These are phyloP conservation scores for Linderniella brevidens DNA, from an alignment of 257 asterid species.

Conservation along the genomic window DNA sequence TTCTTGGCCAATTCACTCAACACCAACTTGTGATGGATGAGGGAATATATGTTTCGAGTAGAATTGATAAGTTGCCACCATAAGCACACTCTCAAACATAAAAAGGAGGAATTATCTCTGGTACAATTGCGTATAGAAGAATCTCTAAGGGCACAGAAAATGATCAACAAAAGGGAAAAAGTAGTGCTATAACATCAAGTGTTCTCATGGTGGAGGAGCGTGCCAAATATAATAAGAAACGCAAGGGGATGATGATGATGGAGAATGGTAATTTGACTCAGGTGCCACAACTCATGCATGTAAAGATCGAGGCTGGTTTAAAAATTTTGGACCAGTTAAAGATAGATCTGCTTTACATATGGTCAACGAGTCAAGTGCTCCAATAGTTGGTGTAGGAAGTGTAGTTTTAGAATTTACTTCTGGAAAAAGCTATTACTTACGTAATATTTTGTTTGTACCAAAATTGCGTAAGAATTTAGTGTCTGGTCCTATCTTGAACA, in stretches of 20 bases:
- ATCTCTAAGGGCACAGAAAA: neutral
- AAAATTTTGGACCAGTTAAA: too few relatives aligned
- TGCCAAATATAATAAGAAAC: neutral
- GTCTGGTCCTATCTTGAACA: neutral
- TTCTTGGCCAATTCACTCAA: neutral
- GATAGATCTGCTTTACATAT: too few relatives aligned
- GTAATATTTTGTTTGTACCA: neutral
- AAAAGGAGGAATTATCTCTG: neutral
- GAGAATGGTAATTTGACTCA: neutral
- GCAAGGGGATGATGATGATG: neutral
- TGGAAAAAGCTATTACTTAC: neutral
- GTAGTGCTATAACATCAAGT: neutral
- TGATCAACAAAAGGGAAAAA: neutral
- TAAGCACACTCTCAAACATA: neutral
- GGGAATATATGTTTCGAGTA: neutral
- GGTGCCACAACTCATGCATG: neutral
- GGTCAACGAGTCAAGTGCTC: too few relatives aligned
- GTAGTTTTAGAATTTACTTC: neutral
- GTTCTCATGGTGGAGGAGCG: neutral
- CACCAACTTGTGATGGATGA: too few relatives aligned
- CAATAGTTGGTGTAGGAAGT: neutral
- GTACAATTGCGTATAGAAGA: constrained; percentile 1
- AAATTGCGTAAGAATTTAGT: neutral
- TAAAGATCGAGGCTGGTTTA: constrained; percentile 1
- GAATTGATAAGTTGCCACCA: neutral